Evolutionary conservation across 2,329 filamentous ascomycete species (phyloP).

Genomic region (Gyromitra esculenta): DNA sequence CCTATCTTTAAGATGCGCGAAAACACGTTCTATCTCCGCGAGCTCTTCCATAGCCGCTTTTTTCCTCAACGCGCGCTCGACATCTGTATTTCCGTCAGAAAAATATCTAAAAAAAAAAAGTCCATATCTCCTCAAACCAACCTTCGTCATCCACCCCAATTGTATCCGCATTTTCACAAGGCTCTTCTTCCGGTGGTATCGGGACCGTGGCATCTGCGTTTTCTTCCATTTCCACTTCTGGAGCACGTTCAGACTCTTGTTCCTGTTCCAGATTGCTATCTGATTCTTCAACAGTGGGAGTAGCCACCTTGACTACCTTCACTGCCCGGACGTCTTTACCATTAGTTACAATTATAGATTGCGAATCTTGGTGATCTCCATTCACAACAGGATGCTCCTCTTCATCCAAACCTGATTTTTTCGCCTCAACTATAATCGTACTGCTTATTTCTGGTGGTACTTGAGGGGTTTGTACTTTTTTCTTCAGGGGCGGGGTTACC

Average conservation of each 20-base stretch:
- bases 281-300: slow-evolving; percentile 46
- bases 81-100: slow-evolving; percentile 53
- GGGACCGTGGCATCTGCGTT: slow-evolving; percentile 48
- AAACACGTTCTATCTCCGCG: slow-evolving; percentile 84
- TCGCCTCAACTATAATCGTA: slow-evolving; percentile 24
- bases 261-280: slow-evolving; percentile 45
- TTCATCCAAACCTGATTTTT: slow-evolving; percentile 32
- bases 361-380: slow-evolving; percentile 39
- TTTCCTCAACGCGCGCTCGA: slow-evolving; percentile 75
- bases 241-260: slow-evolving; percentile 43
- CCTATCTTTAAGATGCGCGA: slow-evolving; percentile 79
- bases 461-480: slow-evolving; percentile 50
- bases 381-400: slow-evolving; percentile 33
- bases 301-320: slow-evolving; percentile 38
- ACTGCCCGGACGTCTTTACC: slow-evolving; percentile 37
- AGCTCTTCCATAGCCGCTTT: slow-evolving; percentile 82
- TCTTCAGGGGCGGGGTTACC: slow-evolving; percentile 46
- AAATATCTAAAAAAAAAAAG: slow-evolving; percentile 14
- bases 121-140: slow-evolving; percentile 58
- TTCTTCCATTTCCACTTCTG: slow-evolving; percentile 48
- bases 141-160: slow-evolving; percentile 64
- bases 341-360: slow-evolving; percentile 40
- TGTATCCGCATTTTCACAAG: slow-evolving; percentile 61
- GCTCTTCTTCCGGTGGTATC: slow-evolving; percentile 61
- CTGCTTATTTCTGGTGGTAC: slow-evolving; percentile 36